phyloP scores from a whole-genome alignment of 768 basidiomycete genomes.

The Sarcomyxa edulis region DNA sequence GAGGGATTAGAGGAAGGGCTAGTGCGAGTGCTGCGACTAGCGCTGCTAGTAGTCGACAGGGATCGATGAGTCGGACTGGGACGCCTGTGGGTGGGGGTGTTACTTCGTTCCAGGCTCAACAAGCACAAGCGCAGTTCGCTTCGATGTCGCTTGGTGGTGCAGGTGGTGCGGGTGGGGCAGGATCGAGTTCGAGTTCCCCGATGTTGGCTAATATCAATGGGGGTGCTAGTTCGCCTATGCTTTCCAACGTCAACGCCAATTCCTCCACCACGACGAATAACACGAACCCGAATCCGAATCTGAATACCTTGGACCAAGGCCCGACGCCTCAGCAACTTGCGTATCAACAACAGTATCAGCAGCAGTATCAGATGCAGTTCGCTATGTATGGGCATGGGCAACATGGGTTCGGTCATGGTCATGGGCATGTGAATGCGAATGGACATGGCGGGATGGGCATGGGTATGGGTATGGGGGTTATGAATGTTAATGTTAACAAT shows the following conservation, averaged over 20 bases:
- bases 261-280: constrained; percentile 6
- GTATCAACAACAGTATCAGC: constrained; percentile 19
- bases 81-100: background rate
- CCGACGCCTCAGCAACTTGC: constrained; percentile 14
- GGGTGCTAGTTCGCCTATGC: constrained; percentile 9
- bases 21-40: constrained; percentile 7
- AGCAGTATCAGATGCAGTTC: constrained; percentile 16
- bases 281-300: constrained; percentile 18
- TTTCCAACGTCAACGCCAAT: constrained; percentile 4
- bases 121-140: constrained; percentile 4
- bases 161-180: background rate
- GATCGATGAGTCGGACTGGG: constrained; percentile 8
- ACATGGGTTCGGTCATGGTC: background rate
- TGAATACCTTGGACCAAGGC: constrained; percentile 24
- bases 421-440: constrained; percentile 7
- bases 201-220: constrained; percentile 29
- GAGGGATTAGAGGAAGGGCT: constrained; percentile 8
- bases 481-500: constrained; percentile 1
- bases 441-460: constrained; percentile 1
- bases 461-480: constrained; percentile 1
- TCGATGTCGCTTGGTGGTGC: background rate
- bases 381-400: constrained; percentile 15
- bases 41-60: constrained; percentile 2
- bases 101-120: background rate
- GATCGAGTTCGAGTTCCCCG: constrained; percentile 6